Base-by-base conservation (phyloP, 495 filamentous ascomycete genomes). In the Aspergillus egyptiacus region DNA sequence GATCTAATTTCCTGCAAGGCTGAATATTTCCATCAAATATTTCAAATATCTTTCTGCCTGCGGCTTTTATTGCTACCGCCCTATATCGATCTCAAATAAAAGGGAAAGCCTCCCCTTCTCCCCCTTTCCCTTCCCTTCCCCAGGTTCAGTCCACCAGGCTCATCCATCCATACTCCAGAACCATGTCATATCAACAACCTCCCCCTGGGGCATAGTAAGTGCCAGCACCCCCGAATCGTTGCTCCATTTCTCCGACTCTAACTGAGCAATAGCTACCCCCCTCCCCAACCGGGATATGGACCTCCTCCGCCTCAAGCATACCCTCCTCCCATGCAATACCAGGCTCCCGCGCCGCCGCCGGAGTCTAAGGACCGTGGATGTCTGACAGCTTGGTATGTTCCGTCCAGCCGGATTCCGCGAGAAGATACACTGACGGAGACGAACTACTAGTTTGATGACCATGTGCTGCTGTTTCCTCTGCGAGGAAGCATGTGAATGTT, bases 381-480 rank as follows among this genome's bases (percentile, higher is more conserved):
- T 30, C 35, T 57, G 10, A 61, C 53, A 9, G 48, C 50, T 25
- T 61, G 58, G 50, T 59, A 24, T 15, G 46, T 45, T 10, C 25
- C 15, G 19, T 8, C 14, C n/a, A 14, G 5, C 18, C 6, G n/a
- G n/a, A n/a, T n/a, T n/a, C n/a, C n/a, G n/a, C n/a, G n/a, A n/a
- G n/a, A n/a, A n/a, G n/a, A n/a, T 37, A 1, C 6, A 30, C 2
- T n/a, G 24, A 30, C 2, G 8, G 5, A 28, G 18, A 19, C 54
- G 48, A 27, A 55, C 35, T 2, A 3, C 2, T 4, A 58, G 57
- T 51, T 39, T 60, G 18, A 54, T 57, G 51, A 55, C 58, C 14
- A 37, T 59, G 50, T 60, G 58, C 58, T 60, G 58, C 28, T 60
- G 58, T 31, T 60, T 60, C 45, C 51, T 60, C 9, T 60, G 58